Evolutionary conservation across 805 yeast species (phyloP).

Genomic region (Candida hispaniensis): DNA sequence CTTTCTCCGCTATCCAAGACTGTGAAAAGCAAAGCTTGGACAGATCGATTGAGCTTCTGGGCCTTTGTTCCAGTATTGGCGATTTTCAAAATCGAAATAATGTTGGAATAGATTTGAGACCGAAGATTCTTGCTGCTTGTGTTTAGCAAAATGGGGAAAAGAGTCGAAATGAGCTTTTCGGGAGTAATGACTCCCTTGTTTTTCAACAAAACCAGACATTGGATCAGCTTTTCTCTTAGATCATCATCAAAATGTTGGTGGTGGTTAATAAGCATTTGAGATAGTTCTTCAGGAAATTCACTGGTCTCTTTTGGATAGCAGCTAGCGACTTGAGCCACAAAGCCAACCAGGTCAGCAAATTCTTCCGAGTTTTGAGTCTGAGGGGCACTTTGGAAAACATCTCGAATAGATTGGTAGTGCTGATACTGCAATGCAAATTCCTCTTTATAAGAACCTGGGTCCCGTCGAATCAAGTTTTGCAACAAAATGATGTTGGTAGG

Average conservation of each 20-base stretch:
- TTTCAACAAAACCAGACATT: constrained; percentile 78
- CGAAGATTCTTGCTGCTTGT: constrained; percentile 76
- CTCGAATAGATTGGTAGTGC: constrained; percentile 85
- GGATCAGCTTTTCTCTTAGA: constrained; percentile 82
- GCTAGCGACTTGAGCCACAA: constrained; percentile 81
- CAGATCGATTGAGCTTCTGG: constrained; percentile 77
- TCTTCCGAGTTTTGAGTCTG: constrained; percentile 49
- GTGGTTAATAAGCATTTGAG: constrained; percentile 54
- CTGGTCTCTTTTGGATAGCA: constrained; percentile 87
- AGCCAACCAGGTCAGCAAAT: constrained; percentile 77
- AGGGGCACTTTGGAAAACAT: constrained; percentile 70
- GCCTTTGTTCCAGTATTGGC: constrained; percentile 84
- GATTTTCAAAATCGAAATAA: constrained; percentile 66
- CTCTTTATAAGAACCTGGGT: constrained; percentile 87
- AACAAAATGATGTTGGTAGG: constrained; percentile 86
- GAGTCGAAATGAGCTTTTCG: constrained; percentile 70
- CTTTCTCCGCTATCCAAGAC: constrained; percentile 70
- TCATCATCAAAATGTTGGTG: constrained; percentile 78
- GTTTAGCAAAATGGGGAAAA: constrained; percentile 66
- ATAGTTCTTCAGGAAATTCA: constrained; percentile 72
- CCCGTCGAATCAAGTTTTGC: constrained; percentile 87
- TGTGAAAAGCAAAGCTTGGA: constrained; percentile 87
- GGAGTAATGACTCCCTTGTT: constrained; percentile 72
- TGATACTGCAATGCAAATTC: constrained; percentile 88
- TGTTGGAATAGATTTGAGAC: constrained; percentile 67